Conservation (phyloP, 306 rosid genomes). For the Castanea mollissima region DNA sequence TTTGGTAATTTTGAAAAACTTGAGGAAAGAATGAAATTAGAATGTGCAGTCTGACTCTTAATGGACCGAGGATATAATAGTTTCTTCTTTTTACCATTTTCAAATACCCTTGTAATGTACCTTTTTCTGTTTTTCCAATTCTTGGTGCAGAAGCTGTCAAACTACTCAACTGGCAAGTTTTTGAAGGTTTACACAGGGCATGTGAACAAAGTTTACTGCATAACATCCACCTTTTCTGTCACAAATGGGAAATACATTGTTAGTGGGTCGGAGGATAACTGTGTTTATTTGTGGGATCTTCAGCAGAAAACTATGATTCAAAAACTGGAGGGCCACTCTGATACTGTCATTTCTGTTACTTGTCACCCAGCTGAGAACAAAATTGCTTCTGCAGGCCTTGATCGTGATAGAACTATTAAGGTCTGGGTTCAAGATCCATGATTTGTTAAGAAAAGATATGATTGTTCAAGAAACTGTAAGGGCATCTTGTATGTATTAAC, state of each 20-base stretch:
- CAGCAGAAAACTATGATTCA: conserved; percentile 76
- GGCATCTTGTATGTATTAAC: neutral
- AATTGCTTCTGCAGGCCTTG: conserved; percentile 89
- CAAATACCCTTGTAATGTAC: neutral
- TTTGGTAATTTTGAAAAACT: neutral
- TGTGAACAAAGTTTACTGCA: conserved; percentile 57
- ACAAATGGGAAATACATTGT: conserved; percentile 87
- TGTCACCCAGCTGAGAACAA: conserved; percentile 87
- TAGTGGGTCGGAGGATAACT: conserved; percentile 85
- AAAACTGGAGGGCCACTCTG: conserved; percentile 88
- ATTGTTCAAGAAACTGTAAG: conserved; percentile 16
- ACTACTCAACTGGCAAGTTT: conserved; percentile 64
- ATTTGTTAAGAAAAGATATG: conserved; percentile 16
- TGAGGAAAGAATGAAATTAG: neutral
- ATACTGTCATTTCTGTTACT: conserved; percentile 74
- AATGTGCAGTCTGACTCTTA: neutral
- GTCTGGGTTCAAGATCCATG: conserved; percentile 80
- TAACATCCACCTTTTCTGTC: conserved; percentile 82
- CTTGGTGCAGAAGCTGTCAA: conserved; percentile 81
- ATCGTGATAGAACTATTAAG: conserved; percentile 67
- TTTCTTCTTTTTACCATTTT: neutral
- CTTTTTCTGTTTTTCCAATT: neutral
- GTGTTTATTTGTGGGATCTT: conserved; percentile 93
- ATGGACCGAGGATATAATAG: too few relatives aligned
- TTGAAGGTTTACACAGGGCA: conserved; percentile 70